Conservation (phyloP, 23 red algal genomes). For the Gracilaria caudata region DNA sequence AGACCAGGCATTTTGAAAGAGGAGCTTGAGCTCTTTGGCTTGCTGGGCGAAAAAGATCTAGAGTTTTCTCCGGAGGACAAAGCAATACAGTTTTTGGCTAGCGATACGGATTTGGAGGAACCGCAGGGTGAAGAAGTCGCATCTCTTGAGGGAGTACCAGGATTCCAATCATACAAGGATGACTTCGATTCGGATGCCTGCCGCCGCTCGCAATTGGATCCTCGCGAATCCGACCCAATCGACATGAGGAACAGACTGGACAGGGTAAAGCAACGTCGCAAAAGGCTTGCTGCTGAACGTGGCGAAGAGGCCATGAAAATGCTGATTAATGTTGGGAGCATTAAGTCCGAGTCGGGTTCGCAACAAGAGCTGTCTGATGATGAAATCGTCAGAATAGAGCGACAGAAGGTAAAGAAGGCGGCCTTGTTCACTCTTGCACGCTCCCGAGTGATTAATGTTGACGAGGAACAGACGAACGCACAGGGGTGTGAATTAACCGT, state of each 20-base stretch:
- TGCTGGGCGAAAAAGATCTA: neutral
- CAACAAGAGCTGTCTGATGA: neutral
- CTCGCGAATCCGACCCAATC: neutral
- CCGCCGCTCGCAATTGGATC: slow-evolving; percentile 26
- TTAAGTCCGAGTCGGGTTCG: neutral
- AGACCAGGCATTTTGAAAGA: neutral
- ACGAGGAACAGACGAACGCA: neutral
- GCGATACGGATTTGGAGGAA: neutral
- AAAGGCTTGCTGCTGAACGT: slow-evolving; percentile 29
- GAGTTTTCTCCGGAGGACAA: neutral
- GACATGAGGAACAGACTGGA: neutral
- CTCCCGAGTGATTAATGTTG: slow-evolving; percentile 22
- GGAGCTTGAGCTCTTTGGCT: neutral
- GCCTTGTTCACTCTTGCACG: slow-evolving; percentile 18
- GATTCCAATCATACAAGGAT: neutral
- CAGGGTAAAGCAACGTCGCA: slow-evolving; percentile 17
- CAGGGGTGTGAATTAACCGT: slow-evolving; percentile 29
- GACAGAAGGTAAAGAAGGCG: neutral
- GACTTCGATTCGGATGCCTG: neutral
- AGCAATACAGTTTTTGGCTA: neutral
- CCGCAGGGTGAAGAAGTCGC: neutral
- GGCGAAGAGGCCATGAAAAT: slow-evolving; percentile 5
- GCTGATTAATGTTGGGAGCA: neutral
- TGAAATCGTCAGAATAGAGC: neutral
- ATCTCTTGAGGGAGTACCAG: neutral